phyloP scores from a whole-genome alignment of 2,329 filamentous ascomycete genomes.

The Fusarium goolgardi region DNA sequence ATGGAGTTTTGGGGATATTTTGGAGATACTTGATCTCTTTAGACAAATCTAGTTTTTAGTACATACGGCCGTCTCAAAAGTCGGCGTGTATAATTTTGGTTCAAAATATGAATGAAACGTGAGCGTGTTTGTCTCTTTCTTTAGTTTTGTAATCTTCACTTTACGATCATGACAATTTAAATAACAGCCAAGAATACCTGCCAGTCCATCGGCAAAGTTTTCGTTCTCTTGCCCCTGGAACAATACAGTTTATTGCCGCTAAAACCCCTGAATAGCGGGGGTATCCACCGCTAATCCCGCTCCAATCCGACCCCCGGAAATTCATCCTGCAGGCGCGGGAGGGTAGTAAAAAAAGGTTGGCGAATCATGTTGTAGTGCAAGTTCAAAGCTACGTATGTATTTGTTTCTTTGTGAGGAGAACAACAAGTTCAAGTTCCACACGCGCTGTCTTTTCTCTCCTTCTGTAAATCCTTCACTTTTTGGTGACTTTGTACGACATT shows the following conservation, averaged over 20 bases:
- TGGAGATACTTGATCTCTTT: constrained; percentile 10
- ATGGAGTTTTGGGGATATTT: constrained; percentile 14
- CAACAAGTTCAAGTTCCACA: constrained; percentile 18
- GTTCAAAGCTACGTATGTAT: constrained; percentile 33
- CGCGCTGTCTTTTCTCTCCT: constrained; percentile 5
- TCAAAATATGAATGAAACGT: constrained; percentile 20
- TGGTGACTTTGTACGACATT: not conserved
- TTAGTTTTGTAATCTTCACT: not conserved
- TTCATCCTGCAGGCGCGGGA: constrained; percentile 24
- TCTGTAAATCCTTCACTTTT: constrained; percentile 6
- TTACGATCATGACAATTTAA: not conserved
- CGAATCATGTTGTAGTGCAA: constrained; percentile 31
- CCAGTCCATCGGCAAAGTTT: constrained; percentile 7
- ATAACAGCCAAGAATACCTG: not conserved
- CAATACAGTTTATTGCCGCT: constrained; percentile 22
- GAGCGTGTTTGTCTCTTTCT: constrained; percentile 13
- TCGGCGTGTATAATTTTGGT: constrained; percentile 22
- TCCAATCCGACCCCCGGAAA: constrained; percentile 33
- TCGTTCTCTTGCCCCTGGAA: constrained; percentile 27
- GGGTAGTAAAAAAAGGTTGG: constrained; percentile 3
- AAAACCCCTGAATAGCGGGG: constrained; percentile 38
- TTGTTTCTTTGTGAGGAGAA: constrained; percentile 19
- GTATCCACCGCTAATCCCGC: constrained; percentile 32
- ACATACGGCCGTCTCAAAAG: constrained; percentile 18
- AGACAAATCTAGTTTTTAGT: constrained; percentile 20